Base-by-base conservation (phyloP, 805 yeast species). In the Komagataella pastoris region DNA sequence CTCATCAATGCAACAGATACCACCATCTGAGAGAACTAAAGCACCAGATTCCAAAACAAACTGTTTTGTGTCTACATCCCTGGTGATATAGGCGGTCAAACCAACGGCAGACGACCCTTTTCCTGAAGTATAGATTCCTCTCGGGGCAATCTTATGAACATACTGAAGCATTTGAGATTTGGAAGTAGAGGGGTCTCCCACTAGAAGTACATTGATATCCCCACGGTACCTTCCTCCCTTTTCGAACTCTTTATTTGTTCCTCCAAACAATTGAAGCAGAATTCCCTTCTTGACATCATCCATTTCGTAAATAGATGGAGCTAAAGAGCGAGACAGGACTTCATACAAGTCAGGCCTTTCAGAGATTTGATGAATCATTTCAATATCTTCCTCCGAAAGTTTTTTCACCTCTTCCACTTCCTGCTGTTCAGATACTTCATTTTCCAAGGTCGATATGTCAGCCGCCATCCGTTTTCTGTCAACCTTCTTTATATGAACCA, bases 81-180 rank as follows among this genome's bases (percentile, higher is more conserved):
- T 76, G 7, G 99, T 90, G 52, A 93, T 84, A 65, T 93, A 93
- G 0, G 99, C 99, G 0, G 99, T 93, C 61, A 93, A 74, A 74
- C 99, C 99, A 49, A 93, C 99, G 0, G 99, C 99, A 36, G 99
- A 93, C 1, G 97, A 89, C 50, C 99, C 99, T 62, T 93, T 93
- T 67, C 99, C 99, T 0, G 97, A 90, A 3, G 99, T 93, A 67
- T 90, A 93, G 45, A 93, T 88, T 58, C 99, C 99, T 64, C 99
- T 77, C 47, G 99, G 99, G 1, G 99, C 95, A 58, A 93, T 93
- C 61, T 90, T 88, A 69, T 93, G 99, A 47, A 93, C 97, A 59
- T 93, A 93, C 62, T 89, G 95, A 57, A 93, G 73, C 48, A 93
- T 69, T 67, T 93, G 99, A 2, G 99, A 93, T 65, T 93, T 93